These are phyloP conservation scores for Cymbopogon flexuosus DNA, from an alignment of 202 grass and related monocot genomes.

Conservation along the genomic window DNA sequence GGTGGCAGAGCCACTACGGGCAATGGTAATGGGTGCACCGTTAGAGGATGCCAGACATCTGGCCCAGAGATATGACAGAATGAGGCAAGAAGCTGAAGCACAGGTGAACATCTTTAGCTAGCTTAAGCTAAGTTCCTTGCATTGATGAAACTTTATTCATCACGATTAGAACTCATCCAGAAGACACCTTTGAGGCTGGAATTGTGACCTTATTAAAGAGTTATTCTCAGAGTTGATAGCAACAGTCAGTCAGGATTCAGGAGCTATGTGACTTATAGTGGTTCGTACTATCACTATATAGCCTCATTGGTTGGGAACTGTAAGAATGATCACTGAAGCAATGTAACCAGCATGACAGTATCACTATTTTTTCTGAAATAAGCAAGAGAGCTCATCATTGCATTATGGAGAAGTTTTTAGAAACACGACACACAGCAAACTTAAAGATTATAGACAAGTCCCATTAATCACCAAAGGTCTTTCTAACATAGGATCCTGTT, in stretches of 20 bases:
- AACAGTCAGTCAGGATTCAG: background rate
- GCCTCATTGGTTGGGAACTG: background rate
- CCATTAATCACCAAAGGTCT: background rate
- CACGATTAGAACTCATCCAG: background rate
- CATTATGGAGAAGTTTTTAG: background rate
- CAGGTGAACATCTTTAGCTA: conserved; percentile 48
- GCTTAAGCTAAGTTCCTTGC: background rate
- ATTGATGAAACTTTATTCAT: background rate
- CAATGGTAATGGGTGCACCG: conserved; percentile 90
- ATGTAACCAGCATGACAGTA: background rate
- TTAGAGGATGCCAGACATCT: conserved; percentile 95
- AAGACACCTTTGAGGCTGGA: background rate
- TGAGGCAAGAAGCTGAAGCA: conserved; percentile 92
- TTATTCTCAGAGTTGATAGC: conserved; percentile 16
- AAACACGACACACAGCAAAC: no score
- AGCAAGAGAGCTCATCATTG: background rate
- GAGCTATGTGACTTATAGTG: background rate
- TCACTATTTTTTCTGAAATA: background rate
- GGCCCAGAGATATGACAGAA: conserved; percentile 87
- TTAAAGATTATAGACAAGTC: no score
- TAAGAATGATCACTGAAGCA: background rate
- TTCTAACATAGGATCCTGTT: conserved; percentile 2
- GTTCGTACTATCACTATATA: background rate
- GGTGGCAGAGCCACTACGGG: conserved; percentile 85
- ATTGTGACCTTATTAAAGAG: background rate